A percentile compares a stretch with the other conserved stretches of the same genome.
phyloP scores from a whole-genome alignment of 805 yeast genomes.

The Metschnikowia kofuensis region DNA sequence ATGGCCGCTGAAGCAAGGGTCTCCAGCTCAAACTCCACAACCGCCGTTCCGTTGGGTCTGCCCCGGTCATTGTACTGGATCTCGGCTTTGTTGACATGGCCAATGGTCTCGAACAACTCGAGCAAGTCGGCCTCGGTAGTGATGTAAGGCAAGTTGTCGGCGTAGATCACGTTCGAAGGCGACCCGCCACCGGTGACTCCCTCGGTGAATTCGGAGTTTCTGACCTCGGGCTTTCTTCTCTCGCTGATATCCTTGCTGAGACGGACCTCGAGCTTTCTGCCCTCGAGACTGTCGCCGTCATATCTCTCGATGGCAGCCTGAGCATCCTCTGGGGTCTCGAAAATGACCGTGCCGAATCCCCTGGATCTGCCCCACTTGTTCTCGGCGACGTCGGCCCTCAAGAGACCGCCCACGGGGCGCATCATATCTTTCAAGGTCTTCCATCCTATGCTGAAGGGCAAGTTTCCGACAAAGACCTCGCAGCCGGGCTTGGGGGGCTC shows the following conservation, averaged over 20 bases:
- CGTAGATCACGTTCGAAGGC: constrained; percentile 51
- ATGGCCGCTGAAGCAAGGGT: constrained; percentile 75
- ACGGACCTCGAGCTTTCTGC: constrained; percentile 77
- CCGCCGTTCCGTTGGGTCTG: constrained; percentile 80
- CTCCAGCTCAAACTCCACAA: constrained; percentile 66
- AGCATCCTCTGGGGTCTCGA: constrained; percentile 65
- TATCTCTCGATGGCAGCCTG: constrained; percentile 64
- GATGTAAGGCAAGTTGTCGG: constrained; percentile 80
- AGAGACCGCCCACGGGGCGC: constrained; percentile 71
- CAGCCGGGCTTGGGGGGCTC: constrained; percentile 34
- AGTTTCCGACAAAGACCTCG: constrained; percentile 75
- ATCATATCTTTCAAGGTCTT: constrained; percentile 82
- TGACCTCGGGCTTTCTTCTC: constrained; percentile 17
- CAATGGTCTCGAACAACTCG: constrained; percentile 83
- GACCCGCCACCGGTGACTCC: constrained; percentile 63
- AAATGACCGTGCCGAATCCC: constrained; percentile 84
- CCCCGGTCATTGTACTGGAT: constrained; percentile 58
- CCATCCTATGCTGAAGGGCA: constrained; percentile 83
- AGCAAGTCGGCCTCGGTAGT: constrained; percentile 82
- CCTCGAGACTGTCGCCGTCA: constrained; percentile 69
- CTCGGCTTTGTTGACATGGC: constrained; percentile 73
- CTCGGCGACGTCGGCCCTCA: constrained; percentile 73
- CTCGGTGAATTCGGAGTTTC: constrained; percentile 58
- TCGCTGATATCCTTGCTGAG: constrained; percentile 46
- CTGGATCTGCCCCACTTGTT: constrained; percentile 72